Evolutionary conservation across 2,329 filamentous ascomycete genomes (phyloP).

Genomic region (Parastagonospora avenae): DNA sequence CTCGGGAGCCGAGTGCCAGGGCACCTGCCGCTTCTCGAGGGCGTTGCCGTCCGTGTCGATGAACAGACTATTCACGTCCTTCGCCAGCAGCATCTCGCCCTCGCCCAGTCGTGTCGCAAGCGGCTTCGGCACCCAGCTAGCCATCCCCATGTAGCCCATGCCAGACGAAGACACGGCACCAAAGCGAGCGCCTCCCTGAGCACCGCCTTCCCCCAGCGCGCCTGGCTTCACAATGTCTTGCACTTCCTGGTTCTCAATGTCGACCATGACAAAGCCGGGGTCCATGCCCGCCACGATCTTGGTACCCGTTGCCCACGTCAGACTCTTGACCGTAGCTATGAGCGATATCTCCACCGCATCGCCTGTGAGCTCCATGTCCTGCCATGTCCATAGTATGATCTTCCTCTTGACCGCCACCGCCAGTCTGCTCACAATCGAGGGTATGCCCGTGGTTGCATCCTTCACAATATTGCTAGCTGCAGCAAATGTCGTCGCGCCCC

Average conservation of each 20-base stretch:
- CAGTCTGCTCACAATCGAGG: slow-evolving; percentile 87
- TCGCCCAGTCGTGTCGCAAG: slow-evolving; percentile 81
- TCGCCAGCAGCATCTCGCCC: slow-evolving; percentile 89
- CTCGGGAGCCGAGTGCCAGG: slow-evolving; percentile 87
- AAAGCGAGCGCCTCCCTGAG: slow-evolving; percentile 73
- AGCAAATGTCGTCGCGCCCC: slow-evolving; percentile 87
- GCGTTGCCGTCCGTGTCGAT: slow-evolving; percentile 83
- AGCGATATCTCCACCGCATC: slow-evolving; percentile 79
- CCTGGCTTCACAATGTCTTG: slow-evolving; percentile 81
- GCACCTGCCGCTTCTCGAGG: slow-evolving; percentile 84
- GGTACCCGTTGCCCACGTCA: slow-evolving; percentile 89
- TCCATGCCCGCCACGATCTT: slow-evolving; percentile 90
- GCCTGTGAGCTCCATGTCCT: slow-evolving; percentile 83
- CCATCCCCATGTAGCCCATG: slow-evolving; percentile 97
- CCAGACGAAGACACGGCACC: slow-evolving; percentile 81
- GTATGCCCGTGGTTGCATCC: slow-evolving; percentile 83
- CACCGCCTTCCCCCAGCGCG: slow-evolving; percentile 68
- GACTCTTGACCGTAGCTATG: slow-evolving; percentile 80
- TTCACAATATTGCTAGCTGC: slow-evolving; percentile 96
- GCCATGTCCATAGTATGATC: slow-evolving; percentile 91
- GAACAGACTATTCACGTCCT: slow-evolving; percentile 95
- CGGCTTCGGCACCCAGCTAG: slow-evolving; percentile 88
- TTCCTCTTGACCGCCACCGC: slow-evolving; percentile 93
- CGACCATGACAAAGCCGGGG: slow-evolving; percentile 85
- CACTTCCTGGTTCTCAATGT: slow-evolving; percentile 74